Conservation (phyloP, 371 early-diverging fungal species). For the Mucor saturninus region DNA sequence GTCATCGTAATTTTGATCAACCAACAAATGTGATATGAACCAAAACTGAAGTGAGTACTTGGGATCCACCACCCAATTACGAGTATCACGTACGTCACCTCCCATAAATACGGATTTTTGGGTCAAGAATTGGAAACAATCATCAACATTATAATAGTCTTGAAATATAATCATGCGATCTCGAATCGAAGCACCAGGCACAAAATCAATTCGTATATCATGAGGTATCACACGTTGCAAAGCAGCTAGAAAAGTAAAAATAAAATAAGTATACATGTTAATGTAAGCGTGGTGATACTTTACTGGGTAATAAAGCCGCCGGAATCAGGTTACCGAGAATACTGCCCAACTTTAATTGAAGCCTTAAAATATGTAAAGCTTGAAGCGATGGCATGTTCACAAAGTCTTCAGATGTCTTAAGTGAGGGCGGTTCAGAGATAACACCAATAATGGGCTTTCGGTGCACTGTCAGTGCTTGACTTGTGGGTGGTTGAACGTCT, state of each 20-base stretch:
- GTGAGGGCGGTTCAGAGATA: conserved; percentile 28
- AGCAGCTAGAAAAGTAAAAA: conserved; percentile 30
- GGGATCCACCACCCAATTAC: conserved; percentile 53
- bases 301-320: conserved; percentile 39
- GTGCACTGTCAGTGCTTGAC: conserved; percentile 9
- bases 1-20: conserved; percentile 23
- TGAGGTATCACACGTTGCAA: conserved; percentile 48
- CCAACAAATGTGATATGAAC: conserved; percentile 44
- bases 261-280: background rate
- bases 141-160: conserved; percentile 44
- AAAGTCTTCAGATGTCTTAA: conserved; percentile 39
- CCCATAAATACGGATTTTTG: conserved; percentile 50
- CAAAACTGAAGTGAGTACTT: conserved; percentile 55
- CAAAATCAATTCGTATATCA: conserved; percentile 48
- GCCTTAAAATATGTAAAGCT: conserved; percentile 43
- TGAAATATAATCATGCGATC: conserved; percentile 53
- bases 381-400: conserved; percentile 42
- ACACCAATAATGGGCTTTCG: conserved; percentile 34
- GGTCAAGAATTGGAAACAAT: conserved; percentile 48
- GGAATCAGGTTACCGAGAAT: conserved; percentile 30
- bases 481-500: background rate
- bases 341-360: conserved; percentile 42
- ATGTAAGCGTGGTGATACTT: no score
- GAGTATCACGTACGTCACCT: conserved; percentile 52
- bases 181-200: conserved; percentile 34